phyloP scores from a whole-genome alignment of 2,329 filamentous ascomycete species.

The Alternaria sp. region DNA sequence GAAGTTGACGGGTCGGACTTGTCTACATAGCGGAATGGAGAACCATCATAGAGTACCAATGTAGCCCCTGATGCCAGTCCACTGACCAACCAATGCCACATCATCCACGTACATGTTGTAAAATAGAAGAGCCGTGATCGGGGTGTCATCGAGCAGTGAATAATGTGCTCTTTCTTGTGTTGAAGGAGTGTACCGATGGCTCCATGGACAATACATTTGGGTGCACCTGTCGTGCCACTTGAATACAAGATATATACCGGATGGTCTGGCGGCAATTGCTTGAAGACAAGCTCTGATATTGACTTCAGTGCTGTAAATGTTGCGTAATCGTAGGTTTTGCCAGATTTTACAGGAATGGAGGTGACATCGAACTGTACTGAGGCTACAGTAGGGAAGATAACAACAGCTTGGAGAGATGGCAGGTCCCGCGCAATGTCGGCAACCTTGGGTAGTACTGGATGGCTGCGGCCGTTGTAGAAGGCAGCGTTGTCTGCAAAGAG shows the following conservation, averaged over 20 bases:
- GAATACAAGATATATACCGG: slow-evolving; percentile 95
- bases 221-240: slow-evolving; percentile 84
- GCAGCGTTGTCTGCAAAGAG: slow-evolving; percentile 89
- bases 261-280: slow-evolving; percentile 82
- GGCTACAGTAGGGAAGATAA: slow-evolving; percentile 74
- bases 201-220: slow-evolving; percentile 95
- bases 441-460: slow-evolving; percentile 81
- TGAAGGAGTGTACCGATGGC: slow-evolving; percentile 89
- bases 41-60: slow-evolving; percentile 89
- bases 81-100: slow-evolving; percentile 98
- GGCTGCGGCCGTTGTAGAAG: slow-evolving; percentile 89
- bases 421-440: slow-evolving; percentile 76
- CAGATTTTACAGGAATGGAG: slow-evolving; percentile 49
- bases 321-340: slow-evolving; percentile 48
- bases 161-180: slow-evolving; percentile 94
- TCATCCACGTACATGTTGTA: slow-evolving; percentile 98
- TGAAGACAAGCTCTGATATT: slow-evolving; percentile 62
- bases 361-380: slow-evolving; percentile 53
- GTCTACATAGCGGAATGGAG: slow-evolving; percentile 72
- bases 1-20: slow-evolving; percentile 56
- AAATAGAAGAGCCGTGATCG: slow-evolving; percentile 86
- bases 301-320: slow-evolving; percentile 53
- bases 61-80: slow-evolving; percentile 84
- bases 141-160: slow-evolving; percentile 82
- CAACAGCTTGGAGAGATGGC: slow-evolving; percentile 71